A percentile compares a stretch with the other conserved stretches of the same genome.
Conservation (phyloP, 208 protist species). For the Leptomonas pyrrhocoris region DNA sequence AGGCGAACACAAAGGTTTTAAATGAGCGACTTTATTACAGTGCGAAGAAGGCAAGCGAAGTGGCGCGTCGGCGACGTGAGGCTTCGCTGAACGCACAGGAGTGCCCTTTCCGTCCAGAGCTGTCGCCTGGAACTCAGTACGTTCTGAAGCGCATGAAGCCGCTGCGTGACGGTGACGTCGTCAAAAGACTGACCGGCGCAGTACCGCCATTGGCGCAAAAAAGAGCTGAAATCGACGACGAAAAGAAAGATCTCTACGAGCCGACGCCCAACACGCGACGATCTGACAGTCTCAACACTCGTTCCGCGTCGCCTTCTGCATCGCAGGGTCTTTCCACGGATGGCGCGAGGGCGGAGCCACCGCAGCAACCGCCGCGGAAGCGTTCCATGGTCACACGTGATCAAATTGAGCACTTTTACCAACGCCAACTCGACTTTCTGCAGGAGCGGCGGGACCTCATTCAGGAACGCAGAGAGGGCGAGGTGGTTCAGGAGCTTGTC, state of each 20-base stretch:
- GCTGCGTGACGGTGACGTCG: conserved; percentile 62
- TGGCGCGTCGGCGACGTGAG: conserved; percentile 35
- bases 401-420: conserved; percentile 59
- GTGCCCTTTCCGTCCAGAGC: conserved; percentile 65
- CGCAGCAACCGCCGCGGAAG: background rate
- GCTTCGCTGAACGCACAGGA: conserved; percentile 30
- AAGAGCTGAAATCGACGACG: background rate
- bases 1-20: conserved; percentile 28
- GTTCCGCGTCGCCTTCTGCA: background rate
- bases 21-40: conserved; percentile 66
- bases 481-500: conserved; percentile 57
- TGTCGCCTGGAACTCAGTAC: conserved; percentile 65
- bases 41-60: conserved; percentile 29
- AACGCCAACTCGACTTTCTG: conserved; percentile 48
- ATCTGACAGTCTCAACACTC: background rate
- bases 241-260: conserved; percentile 17
- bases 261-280: background rate
- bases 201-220: background rate
- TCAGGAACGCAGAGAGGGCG: conserved; percentile 27
- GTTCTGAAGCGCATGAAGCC: conserved; percentile 40
- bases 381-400: conserved; percentile 17
- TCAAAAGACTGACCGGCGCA: conserved; percentile 55
- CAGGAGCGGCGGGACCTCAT: conserved; percentile 27
- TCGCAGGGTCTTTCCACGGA: background rate
- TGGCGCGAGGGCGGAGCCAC: background rate